phyloP scores from a whole-genome alignment of 2,329 filamentous ascomycete species.

The Colletotrichum sp. region DNA sequence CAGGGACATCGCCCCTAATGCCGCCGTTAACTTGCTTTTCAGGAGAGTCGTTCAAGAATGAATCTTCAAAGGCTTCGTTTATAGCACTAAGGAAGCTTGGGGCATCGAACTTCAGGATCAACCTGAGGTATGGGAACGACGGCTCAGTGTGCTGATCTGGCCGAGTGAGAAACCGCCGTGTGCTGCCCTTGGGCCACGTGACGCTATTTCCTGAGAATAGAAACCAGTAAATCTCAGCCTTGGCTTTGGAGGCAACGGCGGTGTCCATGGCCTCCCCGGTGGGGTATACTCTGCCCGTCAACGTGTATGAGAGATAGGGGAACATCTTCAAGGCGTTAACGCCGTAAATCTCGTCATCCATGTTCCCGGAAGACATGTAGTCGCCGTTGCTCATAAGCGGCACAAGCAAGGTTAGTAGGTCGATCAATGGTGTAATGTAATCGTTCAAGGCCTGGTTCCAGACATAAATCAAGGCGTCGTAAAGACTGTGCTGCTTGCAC shows the following conservation, averaged over 20 bases:
- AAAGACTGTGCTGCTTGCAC: conserved; percentile 90
- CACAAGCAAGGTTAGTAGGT: conserved; percentile 75
- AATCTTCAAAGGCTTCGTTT: conserved; percentile 96
- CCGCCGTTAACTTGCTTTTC: conserved; percentile 65
- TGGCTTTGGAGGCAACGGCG: conserved; percentile 75
- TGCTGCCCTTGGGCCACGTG: conserved; percentile 73
- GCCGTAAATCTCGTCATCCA: conserved; percentile 65
- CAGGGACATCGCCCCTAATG: conserved; percentile 56
- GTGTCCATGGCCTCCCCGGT: conserved; percentile 79
- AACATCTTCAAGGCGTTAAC: conserved; percentile 89
- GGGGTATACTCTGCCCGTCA: conserved; percentile 92
- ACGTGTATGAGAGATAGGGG: conserved; percentile 88
- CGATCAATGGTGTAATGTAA: conserved; percentile 88
- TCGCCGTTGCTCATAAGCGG: conserved; percentile 63
- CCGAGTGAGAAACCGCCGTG: conserved; percentile 65
- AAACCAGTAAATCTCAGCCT: conserved; percentile 90
- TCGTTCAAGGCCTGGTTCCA: conserved; percentile 93
- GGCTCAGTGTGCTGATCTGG: conserved; percentile 65
- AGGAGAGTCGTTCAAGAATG: conserved; percentile 83
- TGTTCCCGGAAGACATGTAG: conserved; percentile 55
- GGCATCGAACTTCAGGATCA: conserved; percentile 87
- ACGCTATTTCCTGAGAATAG: conserved; percentile 85
- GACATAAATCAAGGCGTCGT: conserved; percentile 94
- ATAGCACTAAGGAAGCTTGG: conserved; percentile 92
- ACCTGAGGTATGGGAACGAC: conserved; percentile 83